A percentile compares a stretch with the other conserved stretches of the same genome.
phyloP scores from a whole-genome alignment of 345 rosid genomes.

The Combretum micranthum region DNA sequence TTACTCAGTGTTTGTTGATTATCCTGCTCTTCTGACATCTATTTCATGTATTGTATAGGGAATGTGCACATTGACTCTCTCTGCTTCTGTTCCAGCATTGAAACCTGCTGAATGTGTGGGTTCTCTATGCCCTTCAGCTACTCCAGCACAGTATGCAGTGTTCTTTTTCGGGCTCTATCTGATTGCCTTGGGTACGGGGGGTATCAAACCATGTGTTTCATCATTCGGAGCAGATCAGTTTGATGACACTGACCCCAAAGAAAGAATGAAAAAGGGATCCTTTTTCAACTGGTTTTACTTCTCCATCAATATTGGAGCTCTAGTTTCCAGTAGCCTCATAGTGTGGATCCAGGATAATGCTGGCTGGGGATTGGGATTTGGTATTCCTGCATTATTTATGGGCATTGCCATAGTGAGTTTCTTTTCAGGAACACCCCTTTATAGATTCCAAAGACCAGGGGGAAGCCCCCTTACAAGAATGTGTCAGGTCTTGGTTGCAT shows the following conservation, averaged over 20 bases:
- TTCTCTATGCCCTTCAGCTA: conserved; percentile 59
- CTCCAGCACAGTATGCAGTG: conserved; percentile 56
- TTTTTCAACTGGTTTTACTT: conserved; percentile 96
- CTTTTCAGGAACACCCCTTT: conserved; percentile 81
- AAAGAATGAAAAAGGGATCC: conserved; percentile 77
- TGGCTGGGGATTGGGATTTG: conserved; percentile 96
- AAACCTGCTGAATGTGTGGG: conserved; percentile 64
- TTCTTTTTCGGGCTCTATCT: conserved; percentile 87
- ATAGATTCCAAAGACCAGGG: conserved; percentile 83
- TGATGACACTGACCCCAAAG: conserved; percentile 75
- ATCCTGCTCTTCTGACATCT: neutral
- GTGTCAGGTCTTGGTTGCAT: conserved; percentile 78
- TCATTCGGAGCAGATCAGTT: conserved; percentile 97
- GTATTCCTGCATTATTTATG: conserved; percentile 89
- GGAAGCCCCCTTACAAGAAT: conserved; percentile 89
- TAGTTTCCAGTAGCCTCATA: conserved; percentile 71
- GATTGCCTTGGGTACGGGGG: conserved; percentile 89
- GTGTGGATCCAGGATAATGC: conserved; percentile 91
- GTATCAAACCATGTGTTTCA: conserved; percentile 93
- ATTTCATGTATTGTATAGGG: no score
- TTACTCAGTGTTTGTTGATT: neutral
- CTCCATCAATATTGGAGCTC: conserved; percentile 86
- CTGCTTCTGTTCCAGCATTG: conserved; percentile 22
- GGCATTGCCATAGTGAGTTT: conserved; percentile 77
- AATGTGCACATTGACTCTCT: no score